Base-by-base conservation (phyloP, 805 yeast species). In the Lachancea lanzarotensis region DNA sequence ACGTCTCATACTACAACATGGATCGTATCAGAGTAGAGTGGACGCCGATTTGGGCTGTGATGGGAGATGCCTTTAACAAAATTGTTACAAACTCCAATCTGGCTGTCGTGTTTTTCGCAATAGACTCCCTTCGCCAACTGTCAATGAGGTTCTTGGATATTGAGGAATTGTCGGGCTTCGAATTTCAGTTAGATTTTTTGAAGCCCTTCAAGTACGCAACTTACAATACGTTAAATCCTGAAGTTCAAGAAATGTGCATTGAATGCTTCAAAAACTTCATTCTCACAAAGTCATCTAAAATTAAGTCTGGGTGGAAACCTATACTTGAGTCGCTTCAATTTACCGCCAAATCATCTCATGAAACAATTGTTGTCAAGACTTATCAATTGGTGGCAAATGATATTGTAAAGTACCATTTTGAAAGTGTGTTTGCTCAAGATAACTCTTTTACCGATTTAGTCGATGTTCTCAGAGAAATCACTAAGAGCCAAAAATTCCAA, bases 1-100 rank as follows among this genome's bases (percentile, higher is more conserved):
- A 95, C 66, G 95, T 93, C 35, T 91, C 97, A 66, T 91, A 93
- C 65, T 93, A 95, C 70, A 95, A 95, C 63, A 93, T 93, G 97
- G 81, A 81, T 41, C 84, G 98, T 70, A 90, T 93, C 55, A 79
- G 96, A 63, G 81, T 93, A 49, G 96, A 95, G 66, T 93, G 98
- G 97, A 79, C 95, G 5, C 91, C 87, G 44, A 72, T 93, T 47
- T 93, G 99, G 99, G 78, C 84, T 13, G 84, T 86, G 9, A 85
- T 93, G 85, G 96, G 95, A 13, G 85, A 78, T 46, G 85, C 86
- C 35, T 93, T 93, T 68, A 86, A 87, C 52, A 76, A 73, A 39
- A 90, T 89, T 51, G 95, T 95, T 2, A 81, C 95, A 47, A 84
- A 86, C 59, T 66, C 78, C 33, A 91, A 90, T 57, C 68, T 74